phyloP scores from a whole-genome alignment of 2,329 filamentous ascomycete genomes.

The Aureobasidium musti region DNA sequence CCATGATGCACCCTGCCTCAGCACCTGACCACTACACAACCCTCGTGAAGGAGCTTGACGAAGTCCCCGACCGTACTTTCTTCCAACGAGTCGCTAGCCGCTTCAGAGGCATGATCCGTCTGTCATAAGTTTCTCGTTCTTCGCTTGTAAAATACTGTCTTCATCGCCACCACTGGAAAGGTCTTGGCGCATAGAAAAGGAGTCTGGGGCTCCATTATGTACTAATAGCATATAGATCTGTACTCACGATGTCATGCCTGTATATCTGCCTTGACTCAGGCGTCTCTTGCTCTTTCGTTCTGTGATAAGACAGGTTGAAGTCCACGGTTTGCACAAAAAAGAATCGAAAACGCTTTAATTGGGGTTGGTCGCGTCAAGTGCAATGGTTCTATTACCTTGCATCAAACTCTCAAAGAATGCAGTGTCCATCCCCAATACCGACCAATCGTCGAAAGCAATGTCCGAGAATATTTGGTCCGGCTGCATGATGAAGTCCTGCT shows the following conservation, averaged over 20 bases:
- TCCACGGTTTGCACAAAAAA: too few relatives aligned
- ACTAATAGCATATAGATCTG: conserved; percentile 23
- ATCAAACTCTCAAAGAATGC: neutral
- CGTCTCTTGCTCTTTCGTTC: neutral
- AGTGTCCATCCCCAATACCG: neutral
- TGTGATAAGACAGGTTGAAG: neutral
- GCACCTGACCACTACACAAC: conserved; percentile 56
- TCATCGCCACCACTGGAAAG: neutral
- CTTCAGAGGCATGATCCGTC: conserved; percentile 52
- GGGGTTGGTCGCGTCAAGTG: neutral
- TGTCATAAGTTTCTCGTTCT: conserved; percentile 40
- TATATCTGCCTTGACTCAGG: neutral
- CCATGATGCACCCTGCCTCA: conserved; percentile 53
- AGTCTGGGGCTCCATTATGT: neutral
- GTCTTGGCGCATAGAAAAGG: neutral
- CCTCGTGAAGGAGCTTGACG: conserved; percentile 55
- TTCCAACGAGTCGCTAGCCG: conserved; percentile 49
- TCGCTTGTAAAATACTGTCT: conserved; percentile 2
- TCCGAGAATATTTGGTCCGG: neutral
- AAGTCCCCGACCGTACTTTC: conserved; percentile 55
- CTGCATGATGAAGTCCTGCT: neutral
- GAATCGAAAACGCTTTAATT: neutral
- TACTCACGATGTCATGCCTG: conserved; percentile 15
- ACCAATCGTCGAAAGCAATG: neutral
- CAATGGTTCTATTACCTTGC: neutral